A percentile compares a stretch with the other conserved stretches of the same genome.
Conservation (phyloP, 768 basidiomycete genomes). For the Mrakia frigida region DNA sequence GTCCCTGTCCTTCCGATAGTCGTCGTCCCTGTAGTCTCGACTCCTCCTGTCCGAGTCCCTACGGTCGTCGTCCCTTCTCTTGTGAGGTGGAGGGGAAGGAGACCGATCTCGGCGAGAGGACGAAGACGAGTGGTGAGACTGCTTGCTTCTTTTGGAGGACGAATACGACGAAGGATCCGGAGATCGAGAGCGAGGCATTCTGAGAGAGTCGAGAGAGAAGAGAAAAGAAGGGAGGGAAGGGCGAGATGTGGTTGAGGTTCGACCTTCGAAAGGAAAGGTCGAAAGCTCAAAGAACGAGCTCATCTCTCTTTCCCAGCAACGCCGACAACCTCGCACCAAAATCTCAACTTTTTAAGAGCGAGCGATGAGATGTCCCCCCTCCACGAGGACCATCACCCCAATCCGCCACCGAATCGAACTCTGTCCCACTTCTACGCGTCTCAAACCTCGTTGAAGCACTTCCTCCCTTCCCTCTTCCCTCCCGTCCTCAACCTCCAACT, state of each 20-base stretch:
- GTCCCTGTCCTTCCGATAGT: not conserved
- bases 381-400: not conserved
- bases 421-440: not conserved
- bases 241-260: not conserved
- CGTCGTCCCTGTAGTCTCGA: slow-evolving; percentile 16
- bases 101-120: slow-evolving; percentile 14
- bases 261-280: not conserved
- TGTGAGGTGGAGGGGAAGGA: slow-evolving; percentile 3
- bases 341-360: not conserved
- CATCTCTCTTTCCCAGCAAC: not conserved
- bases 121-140: slow-evolving; percentile 9
- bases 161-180: slow-evolving; percentile 19
- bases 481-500: not conserved
- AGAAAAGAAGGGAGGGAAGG: not conserved
- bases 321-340: not conserved
- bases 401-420: not conserved
- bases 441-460: not conserved
- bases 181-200: slow-evolving; percentile 27
- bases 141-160: slow-evolving; percentile 20
- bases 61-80: not conserved
- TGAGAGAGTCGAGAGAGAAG: too few species aligned
- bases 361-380: not conserved
- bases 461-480: slow-evolving; percentile 7
- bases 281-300: not conserved
- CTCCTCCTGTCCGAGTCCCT: slow-evolving; percentile 10